Base-by-base conservation (phyloP, 768 basidiomycete genomes). In the Hygrophorus russula region DNA sequence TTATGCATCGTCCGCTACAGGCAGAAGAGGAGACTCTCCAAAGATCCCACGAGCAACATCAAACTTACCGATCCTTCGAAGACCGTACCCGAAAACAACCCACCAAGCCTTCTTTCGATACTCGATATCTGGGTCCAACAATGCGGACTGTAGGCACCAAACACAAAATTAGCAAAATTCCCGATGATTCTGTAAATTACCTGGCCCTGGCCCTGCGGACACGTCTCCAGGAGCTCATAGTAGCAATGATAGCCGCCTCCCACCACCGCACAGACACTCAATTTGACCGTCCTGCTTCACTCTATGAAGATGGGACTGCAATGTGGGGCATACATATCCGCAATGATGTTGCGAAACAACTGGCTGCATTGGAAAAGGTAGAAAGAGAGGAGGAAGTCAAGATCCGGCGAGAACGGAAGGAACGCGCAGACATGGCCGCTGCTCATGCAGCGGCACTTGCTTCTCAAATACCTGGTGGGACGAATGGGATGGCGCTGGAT, bases 21-120 rank as follows among this genome's bases (percentile, higher is more conserved):
- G 89, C 89, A 0, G 89, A 91, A 59, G 88, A 91, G 64, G 89
- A 90, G 58, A 70, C 74, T 3, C 62, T 90, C 4, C 84, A 88
- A 51, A 70, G 82, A 32, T 65, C 70, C 2, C 70, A 79, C 44
- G 76, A 80, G 46, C 71, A 70, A 35, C 80, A 78, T 49, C 72
- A 76, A 36, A 47, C 73, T 13, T 82, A 79, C 55, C 75, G 82
- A 10, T 60, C 74, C 0, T 80, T 75, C 53, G 82, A 86, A 58
- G 89, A 91, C 61, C 81, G 88, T 10, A 74, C 81, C 2, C 76
- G 76, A 37, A 88, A 84, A 56, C 87, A 90, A 55, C 78, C 85
- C 2, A 56, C 61, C 1, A 77, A 68, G 20, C 81, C 85, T 3
- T 66, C 76, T 27, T 84, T 93, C 46, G 80, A 88, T 55, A 70